Base-by-base conservation (phyloP, 1,284 basidiomycete species). In the Somion occarium region DNA sequence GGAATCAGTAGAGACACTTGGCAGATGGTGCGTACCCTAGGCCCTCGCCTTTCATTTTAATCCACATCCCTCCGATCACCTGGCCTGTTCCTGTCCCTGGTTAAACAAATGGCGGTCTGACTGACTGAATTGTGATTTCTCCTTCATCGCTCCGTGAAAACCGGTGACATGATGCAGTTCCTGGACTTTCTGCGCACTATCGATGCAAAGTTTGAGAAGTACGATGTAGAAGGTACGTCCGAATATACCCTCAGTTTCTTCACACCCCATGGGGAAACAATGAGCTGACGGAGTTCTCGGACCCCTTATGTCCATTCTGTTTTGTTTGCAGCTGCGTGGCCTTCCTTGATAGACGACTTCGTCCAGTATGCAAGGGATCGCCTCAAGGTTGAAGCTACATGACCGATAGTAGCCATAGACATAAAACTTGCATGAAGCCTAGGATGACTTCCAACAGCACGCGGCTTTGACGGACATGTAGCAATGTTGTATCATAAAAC, bases 1-100 rank as follows among this genome's bases (percentile, higher is more conserved):
- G 93, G 93, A 3, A 79, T 98, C 34, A 94, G 89, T 69, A 93
- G 91, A 70, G 95, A 98, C 72, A 94, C 93, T 2, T 98, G 95
- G 95, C 73, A 77, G 48, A 89, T 96, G 80, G 91, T 93, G 55
- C 50, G 74, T 69, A 26, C 11, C 3, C 30, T n/a, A n/a, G n/a
- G n/a, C n/a, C n/a, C n/a, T 48, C 39, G 22, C 7, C 18, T 18
- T 13, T 20, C 30, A 27, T 30, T n/a, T 47, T 41, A 44, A 25
- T n/a, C n/a, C n/a, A n/a, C n/a, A 13, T 25, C 43, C 43, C 12
- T 13, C 23, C 43, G 24, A 7, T 15, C 30, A 34, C 15, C 30
- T 34, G 15, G 7, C 15, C 30, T 34, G 30, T 15, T 34, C 30
- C 30, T 15, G 30, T 7, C 30, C 7, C 30, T 15, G 30, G 7